These are phyloP conservation scores for Ophiostoma novo-ulmi DNA, from an alignment of 2,329 filamentous ascomycete species.

Conservation along the genomic window DNA sequence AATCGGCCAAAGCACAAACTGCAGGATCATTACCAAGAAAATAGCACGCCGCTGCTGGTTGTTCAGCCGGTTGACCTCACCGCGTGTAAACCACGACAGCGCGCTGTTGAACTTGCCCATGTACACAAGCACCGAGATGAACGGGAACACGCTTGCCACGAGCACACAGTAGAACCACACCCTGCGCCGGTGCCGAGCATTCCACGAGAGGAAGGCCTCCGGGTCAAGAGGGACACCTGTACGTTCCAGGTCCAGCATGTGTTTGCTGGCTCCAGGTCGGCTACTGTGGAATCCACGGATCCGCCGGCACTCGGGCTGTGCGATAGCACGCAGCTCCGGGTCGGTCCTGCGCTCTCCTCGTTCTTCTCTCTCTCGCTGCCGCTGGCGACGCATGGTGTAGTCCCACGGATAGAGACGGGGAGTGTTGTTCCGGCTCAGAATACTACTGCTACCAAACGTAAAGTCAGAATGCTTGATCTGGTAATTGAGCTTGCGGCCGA, in stretches of 20 bases:
- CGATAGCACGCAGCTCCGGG: conserved; percentile 26
- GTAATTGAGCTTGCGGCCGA: conserved; percentile 13
- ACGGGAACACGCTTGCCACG: conserved; percentile 41
- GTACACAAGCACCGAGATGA: conserved; percentile 43
- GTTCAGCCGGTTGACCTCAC: conserved; percentile 41
- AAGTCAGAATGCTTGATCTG: conserved; percentile 6
- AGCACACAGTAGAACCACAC: conserved; percentile 40
- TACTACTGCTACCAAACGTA: background rate
- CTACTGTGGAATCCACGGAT: background rate
- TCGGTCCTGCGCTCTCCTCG: conserved; percentile 22
- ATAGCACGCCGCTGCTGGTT: conserved; percentile 37
- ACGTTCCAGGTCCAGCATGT: conserved; percentile 21
- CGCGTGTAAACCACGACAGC: conserved; percentile 46
- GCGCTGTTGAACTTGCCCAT: conserved; percentile 42
- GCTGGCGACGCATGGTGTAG: conserved; percentile 24
- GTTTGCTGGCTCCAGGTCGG: no score
- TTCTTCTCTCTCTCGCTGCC: conserved; percentile 11
- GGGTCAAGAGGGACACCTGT: conserved; percentile 27
- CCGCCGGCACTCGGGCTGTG: background rate
- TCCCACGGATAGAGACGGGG: conserved; percentile 30
- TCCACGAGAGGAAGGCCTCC: conserved; percentile 31
- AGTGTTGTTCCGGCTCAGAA: conserved; percentile 1
- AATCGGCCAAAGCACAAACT: conserved; percentile 28
- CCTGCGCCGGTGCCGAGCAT: conserved; percentile 33
- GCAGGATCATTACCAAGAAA: conserved; percentile 33